phyloP scores from a whole-genome alignment of 306 rosid genomes.

The Erythrophleum fordii region DNA sequence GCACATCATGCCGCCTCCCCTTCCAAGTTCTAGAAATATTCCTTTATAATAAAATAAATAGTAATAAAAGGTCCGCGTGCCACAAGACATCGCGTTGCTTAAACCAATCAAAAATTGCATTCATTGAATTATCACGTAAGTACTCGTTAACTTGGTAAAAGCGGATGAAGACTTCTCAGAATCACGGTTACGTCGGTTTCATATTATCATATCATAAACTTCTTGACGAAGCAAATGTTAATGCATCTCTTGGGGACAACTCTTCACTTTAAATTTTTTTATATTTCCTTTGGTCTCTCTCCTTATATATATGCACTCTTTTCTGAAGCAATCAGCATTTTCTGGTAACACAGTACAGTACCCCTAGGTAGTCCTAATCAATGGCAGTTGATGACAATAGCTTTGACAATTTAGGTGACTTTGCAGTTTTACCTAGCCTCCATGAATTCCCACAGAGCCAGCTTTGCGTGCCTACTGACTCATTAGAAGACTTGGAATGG shows the following conservation, averaged over 20 bases:
- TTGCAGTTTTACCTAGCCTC: neutral
- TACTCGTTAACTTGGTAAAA: neutral
- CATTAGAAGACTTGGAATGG: slow-evolving; percentile 13
- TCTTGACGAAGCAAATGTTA: slow-evolving; percentile 2
- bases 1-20: no score
- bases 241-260: neutral
- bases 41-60: no score
- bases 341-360: neutral
- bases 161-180: neutral
- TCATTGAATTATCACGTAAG: neutral
- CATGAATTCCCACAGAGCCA: neutral
- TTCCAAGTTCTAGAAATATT: no score
- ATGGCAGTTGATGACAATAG: neutral
- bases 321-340: neutral
- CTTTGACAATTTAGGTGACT: neutral
- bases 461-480: neutral
- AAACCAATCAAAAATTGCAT: slow-evolving; percentile 10
- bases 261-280: neutral
- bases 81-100: neutral
- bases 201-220: neutral
- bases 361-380: neutral
- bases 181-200: neutral
- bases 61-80: neutral
- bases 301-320: neutral
- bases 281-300: neutral